Evolutionary conservation across 495 filamentous ascomycete genomes (phyloP).

Genomic region (Aspergillus sclerotiicarbonarius): DNA sequence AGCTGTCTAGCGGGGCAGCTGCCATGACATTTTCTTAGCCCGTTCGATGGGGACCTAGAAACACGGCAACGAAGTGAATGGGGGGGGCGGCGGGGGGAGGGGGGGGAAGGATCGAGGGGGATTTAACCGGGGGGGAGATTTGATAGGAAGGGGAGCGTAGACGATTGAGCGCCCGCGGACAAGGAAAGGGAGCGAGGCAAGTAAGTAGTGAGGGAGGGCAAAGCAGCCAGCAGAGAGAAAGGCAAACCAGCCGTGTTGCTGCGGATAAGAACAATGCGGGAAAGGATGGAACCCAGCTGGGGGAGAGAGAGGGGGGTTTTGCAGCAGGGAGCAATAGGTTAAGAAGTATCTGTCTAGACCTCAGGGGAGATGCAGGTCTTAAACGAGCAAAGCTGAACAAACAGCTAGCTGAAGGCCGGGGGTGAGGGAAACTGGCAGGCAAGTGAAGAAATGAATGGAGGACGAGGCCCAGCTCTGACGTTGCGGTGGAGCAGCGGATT

Average conservation of each 20-base stretch:
- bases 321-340: not conserved
- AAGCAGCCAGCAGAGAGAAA: not conserved
- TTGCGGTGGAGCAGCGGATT: constrained; percentile 21
- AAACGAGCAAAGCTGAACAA: not conserved
- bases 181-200: not conserved
- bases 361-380: not conserved
- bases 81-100: not conserved
- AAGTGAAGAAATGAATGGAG: constrained; percentile 11
- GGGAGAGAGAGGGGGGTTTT: not conserved
- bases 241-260: not conserved
- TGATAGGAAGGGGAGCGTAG: not conserved
- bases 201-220: not conserved
- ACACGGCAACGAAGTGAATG: constrained; percentile 1
- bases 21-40: constrained; percentile 47
- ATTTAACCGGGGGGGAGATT: not conserved
- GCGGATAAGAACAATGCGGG: not conserved
- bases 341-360: not conserved
- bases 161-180: not conserved
- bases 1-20: constrained; percentile 51
- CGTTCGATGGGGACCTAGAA: constrained; percentile 5
- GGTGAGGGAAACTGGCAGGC: not conserved
- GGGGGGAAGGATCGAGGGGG: not conserved
- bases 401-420: not conserved
- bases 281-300: not conserved
- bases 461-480: constrained; percentile 20